phyloP scores from a whole-genome alignment of 495 filamentous ascomycete genomes.

The Acidiella bohemica region DNA sequence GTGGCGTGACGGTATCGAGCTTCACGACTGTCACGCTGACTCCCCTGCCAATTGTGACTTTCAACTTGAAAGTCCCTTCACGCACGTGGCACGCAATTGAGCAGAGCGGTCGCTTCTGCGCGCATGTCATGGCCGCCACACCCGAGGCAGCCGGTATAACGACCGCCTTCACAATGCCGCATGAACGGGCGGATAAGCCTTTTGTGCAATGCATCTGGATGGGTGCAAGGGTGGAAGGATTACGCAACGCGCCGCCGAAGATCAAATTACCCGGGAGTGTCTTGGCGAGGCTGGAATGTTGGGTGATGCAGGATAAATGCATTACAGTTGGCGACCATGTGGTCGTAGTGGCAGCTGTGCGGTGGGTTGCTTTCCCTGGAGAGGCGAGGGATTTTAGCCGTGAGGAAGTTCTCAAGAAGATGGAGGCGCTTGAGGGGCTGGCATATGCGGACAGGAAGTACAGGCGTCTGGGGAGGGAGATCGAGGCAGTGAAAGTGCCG shows the following conservation, averaged over 20 bases:
- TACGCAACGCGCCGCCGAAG: background rate
- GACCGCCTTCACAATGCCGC: conserved; percentile 22
- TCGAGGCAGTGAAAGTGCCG: too few species aligned
- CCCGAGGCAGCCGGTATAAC: conserved; percentile 16
- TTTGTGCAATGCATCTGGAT: conserved; percentile 1
- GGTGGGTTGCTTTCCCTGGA: background rate
- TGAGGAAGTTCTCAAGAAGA: background rate
- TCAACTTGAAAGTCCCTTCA: conserved; percentile 65
- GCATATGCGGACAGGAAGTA: conserved; percentile 7
- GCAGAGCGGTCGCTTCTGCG: conserved; percentile 9
- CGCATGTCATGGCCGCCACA: conserved; percentile 24
- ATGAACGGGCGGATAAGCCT: conserved; percentile 6
- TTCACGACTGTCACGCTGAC: conserved; percentile 60
- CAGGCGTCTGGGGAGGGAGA: conserved; percentile 2
- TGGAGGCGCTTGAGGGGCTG: conserved; percentile 3
- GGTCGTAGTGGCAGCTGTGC: conserved; percentile 42
- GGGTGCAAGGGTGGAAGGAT: background rate
- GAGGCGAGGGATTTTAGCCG: background rate
- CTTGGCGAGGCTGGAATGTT: conserved; percentile 19
- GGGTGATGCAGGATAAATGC: conserved; percentile 20
- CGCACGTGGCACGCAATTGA: conserved; percentile 52
- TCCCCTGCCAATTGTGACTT: conserved; percentile 56
- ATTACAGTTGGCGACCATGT: conserved; percentile 40
- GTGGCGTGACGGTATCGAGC: conserved; percentile 71
- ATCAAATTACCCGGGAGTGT: conserved; percentile 1